Percentiles rank a stretch among this genome's conserved stretches.
phyloP scores from a whole-genome alignment of 1,139 yeast species.

The Saccharomyces uvarum region DNA sequence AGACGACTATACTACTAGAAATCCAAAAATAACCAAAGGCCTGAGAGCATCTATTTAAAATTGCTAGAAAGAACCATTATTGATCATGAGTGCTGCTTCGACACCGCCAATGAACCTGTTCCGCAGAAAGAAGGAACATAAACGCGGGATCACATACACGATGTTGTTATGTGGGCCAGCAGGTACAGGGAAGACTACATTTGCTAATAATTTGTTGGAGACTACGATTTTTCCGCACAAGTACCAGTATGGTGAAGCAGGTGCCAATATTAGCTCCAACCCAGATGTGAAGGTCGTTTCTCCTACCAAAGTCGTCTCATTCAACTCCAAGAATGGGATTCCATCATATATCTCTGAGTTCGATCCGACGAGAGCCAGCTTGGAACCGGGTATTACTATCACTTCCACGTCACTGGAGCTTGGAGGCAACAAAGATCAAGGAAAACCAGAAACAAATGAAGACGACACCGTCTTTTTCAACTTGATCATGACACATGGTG shows the following conservation, averaged over 20 bases:
- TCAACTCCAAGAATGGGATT: constrained; percentile 31
- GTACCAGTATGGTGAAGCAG: constrained; percentile 31
- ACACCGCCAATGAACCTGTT: constrained; percentile 21
- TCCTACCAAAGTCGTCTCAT: constrained; percentile 33
- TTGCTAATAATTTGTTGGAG: constrained; percentile 66
- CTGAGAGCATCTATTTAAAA: background rate
- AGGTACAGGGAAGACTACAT: constrained; percentile 79
- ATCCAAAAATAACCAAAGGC: background rate
- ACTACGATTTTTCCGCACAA: constrained; percentile 54
- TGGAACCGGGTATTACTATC: constrained; percentile 52
- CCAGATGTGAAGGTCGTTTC: constrained; percentile 13
- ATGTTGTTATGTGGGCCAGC: constrained; percentile 69
- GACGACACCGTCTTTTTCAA: constrained; percentile 58
- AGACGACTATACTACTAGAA: background rate
- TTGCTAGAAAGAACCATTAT: background rate
- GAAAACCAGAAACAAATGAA: constrained; percentile 31
- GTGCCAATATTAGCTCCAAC: constrained; percentile 15
- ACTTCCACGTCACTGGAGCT: constrained; percentile 60
- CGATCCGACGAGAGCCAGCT: constrained; percentile 36
- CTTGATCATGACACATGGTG: constrained; percentile 71
- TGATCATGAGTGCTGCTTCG: constrained; percentile 2
- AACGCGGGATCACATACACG: constrained; percentile 77
- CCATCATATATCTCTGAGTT: constrained; percentile 30
- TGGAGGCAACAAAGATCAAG: constrained; percentile 31
- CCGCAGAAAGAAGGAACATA: constrained; percentile 57